These are phyloP conservation scores for Hypomontagnella monticulosa DNA, from an alignment of 495 filamentous ascomycete species.

Conservation along the genomic window DNA sequence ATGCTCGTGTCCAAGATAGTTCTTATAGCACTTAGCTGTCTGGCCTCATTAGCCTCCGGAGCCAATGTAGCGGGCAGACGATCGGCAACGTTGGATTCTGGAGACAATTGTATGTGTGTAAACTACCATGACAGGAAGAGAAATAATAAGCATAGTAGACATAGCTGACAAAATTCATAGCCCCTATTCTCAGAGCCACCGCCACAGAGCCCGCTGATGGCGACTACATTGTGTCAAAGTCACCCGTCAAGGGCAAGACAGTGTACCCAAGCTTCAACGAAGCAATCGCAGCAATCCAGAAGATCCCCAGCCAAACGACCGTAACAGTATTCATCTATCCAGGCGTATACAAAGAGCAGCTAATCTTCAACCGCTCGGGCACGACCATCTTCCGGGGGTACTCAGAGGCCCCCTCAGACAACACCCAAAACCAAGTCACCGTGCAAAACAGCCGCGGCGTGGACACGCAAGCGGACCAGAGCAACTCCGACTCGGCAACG, in stretches of 20 bases:
- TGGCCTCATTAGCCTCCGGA: too few species aligned
- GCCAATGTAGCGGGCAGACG: too few species aligned
- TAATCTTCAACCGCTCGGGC: constrained; percentile 44
- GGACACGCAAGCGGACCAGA: constrained; percentile 39
- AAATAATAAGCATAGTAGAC: too few species aligned
- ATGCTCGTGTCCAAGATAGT: too few species aligned
- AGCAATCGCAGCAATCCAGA: constrained; percentile 19
- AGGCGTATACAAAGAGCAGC: constrained; percentile 45
- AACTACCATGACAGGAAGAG: too few species aligned
- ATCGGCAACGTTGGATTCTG: too few species aligned
- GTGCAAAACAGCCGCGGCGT: constrained; percentile 40
- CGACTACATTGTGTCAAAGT: constrained; percentile 45
- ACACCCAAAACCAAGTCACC: constrained; percentile 38
- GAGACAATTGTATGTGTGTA: too few species aligned
- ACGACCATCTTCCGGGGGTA: constrained; percentile 47
- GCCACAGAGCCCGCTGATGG: constrained; percentile 39
- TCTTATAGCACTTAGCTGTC: too few species aligned
- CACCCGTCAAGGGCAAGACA: constrained; percentile 39
- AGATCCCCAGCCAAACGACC: constrained; percentile 12
- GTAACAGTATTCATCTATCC: constrained; percentile 46
- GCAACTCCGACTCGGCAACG: constrained; percentile 46
- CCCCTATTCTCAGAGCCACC: neutral
- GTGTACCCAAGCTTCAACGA: constrained; percentile 38
- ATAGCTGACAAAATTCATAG: too few species aligned
- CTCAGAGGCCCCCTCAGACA: constrained; percentile 34